Evolutionary conservation across 2,329 filamentous ascomycete genomes (phyloP), one percentile per base, ranked within the genome.

Genomic region (Didymosphaeria variabile): DNA sequence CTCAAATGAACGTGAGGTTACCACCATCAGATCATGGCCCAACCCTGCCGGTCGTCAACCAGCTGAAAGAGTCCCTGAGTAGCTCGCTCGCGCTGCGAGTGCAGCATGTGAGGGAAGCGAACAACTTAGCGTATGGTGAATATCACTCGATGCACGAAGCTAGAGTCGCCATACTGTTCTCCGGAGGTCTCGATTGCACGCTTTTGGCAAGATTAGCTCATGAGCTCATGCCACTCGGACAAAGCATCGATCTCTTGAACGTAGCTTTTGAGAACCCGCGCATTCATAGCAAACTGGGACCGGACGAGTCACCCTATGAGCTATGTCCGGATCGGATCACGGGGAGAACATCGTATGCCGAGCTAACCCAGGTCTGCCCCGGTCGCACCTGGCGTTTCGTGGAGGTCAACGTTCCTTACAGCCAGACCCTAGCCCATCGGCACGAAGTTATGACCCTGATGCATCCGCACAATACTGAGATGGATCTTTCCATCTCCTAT

Each of bases 181-280:
- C 95, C 0, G 95, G 95, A 2, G 95, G 95, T 0, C 85, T 99
- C 7, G 95, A 99, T 77, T 98, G 95, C 74, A 94, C 94, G 0
- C 83, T 97, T 0, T 83, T 99, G 52, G 94, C 94, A 23, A 87
- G 93, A 46, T 79, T 98, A 26, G 84, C 87, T 12, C 91, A 97
- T 73, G 90, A 97, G 13, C 79, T 96, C 2, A 75, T 98, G 2
- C 91, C 91, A 0, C 15, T 74, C 0, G 79, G 84, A 4, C 89
- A 96, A 70, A 82, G 86, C 1, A 89, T 99, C 62, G 95, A 98
- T 73, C 83, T 99, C 9, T 85, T 99, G 65, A 99, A 99, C 67
- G 94, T 99, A 49, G 95, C 94, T 0, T 99, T 99, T 72, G 92
- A 99, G 77, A 99, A 99, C 67, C 94, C 94, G 90, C 65, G 88